Evolutionary conservation across 345 rosid genomes (phyloP).

Genomic region (Corchorus capsularis): DNA sequence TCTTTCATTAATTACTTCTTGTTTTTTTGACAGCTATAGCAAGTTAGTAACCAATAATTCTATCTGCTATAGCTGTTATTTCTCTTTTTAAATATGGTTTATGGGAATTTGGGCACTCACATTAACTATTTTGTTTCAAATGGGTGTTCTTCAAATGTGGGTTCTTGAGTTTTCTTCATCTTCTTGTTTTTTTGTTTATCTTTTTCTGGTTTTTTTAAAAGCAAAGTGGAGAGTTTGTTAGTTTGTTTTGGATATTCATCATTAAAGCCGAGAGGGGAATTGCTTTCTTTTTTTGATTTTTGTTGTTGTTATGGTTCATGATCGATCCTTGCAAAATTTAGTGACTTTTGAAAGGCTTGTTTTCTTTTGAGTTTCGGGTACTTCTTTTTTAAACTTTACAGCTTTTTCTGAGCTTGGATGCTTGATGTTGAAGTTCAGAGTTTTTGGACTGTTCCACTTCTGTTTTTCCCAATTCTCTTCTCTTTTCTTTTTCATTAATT

Average conservation of each 20-base stretch:
- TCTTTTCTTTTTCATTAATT: constrained; percentile 1
- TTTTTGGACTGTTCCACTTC: constrained; percentile 51
- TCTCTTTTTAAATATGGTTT: not conserved
- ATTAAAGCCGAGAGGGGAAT: not conserved
- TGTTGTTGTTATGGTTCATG: not conserved
- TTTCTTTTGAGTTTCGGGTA: constrained; percentile 3
- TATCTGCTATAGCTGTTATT: not conserved
- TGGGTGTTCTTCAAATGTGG: not conserved
- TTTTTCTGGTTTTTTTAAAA: not conserved
- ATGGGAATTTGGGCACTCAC: no score
- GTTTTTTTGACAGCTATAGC: not conserved
- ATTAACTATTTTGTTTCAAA: no score
- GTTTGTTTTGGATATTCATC: not conserved
- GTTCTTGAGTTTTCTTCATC: not conserved
- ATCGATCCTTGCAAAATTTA: constrained; percentile 4
- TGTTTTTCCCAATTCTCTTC: constrained; percentile 12
- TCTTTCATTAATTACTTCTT: not conserved
- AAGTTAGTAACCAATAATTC: not conserved
- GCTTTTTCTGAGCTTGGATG: constrained; percentile 45
- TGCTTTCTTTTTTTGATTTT: not conserved
- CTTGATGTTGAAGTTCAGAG: constrained; percentile 53
- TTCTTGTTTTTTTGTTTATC: not conserved
- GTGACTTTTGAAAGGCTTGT: constrained; percentile 8
- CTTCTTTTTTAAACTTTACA: constrained; percentile 42
- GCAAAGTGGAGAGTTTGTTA: not conserved